phyloP scores from a whole-genome alignment of 2,329 filamentous ascomycete species.

The Ilyonectria sp. region DNA sequence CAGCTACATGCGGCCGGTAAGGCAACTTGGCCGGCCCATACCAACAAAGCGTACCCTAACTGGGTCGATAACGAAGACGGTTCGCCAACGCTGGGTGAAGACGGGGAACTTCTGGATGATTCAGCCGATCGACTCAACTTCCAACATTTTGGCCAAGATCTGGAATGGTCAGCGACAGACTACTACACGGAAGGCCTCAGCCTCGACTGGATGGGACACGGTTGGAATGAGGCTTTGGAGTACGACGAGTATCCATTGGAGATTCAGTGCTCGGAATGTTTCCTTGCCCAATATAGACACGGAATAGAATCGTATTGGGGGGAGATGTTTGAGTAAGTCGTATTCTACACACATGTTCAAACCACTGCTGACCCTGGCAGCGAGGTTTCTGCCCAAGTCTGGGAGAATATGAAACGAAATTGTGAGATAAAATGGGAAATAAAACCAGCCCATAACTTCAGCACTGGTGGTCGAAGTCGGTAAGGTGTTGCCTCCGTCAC shows the following conservation, averaged over 20 bases:
- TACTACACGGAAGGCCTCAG: constrained; percentile 1
- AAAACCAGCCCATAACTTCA: not conserved
- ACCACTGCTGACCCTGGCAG: not conserved
- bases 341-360: not conserved
- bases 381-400: constrained; percentile 5
- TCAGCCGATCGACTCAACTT: not conserved
- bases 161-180: not conserved
- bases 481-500: not conserved
- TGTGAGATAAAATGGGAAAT: not conserved
- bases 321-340: not conserved
- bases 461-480: not conserved
- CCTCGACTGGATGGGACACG: not conserved
- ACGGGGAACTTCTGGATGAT: not conserved
- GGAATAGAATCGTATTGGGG: not conserved
- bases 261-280: constrained; percentile 1
- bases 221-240: not conserved
- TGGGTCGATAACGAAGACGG: not conserved
- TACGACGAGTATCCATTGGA: constrained; percentile 1
- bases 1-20: not conserved
- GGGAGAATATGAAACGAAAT: constrained; percentile 4
- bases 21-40: constrained; percentile 5
- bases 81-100: not conserved
- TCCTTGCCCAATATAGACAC: not conserved
- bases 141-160: not conserved
- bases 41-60: constrained; percentile 5